phyloP scores from a whole-genome alignment of 208 protist genomes.

The Trypanosoma lewisi region DNA sequence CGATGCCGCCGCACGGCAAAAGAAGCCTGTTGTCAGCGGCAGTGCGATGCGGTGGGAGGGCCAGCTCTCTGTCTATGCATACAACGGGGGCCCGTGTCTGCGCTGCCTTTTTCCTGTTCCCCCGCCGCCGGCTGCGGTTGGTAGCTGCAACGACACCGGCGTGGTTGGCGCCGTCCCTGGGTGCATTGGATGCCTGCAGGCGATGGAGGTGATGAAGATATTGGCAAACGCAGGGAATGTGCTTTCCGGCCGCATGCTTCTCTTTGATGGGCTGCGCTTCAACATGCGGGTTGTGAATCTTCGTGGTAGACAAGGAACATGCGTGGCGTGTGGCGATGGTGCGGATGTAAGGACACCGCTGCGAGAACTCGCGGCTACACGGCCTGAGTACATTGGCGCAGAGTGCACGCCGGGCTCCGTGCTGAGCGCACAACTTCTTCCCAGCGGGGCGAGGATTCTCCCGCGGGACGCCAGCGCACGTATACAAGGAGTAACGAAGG shows the following conservation, averaged over 20 bases:
- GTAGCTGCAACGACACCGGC: conserved; percentile 91
- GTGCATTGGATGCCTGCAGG: conserved; percentile 93
- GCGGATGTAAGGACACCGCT: conserved; percentile 17
- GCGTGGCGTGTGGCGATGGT: conserved; percentile 57
- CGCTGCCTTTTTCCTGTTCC: conserved; percentile 92
- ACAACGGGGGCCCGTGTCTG: conserved; percentile 83
- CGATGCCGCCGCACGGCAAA: conserved; percentile 88
- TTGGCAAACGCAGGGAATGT: conserved; percentile 61
- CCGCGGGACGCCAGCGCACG: conserved; percentile 3
- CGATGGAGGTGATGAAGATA: conserved; percentile 91
- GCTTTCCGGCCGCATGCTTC: conserved; percentile 73
- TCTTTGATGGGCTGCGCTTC: conserved; percentile 82
- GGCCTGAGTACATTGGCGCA: conserved; percentile 56
- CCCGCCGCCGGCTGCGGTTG: conserved; percentile 75
- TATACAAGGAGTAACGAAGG: background rate
- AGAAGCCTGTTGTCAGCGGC: conserved; percentile 92
- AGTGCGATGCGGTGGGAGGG: conserved; percentile 94
- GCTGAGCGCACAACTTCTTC: conserved; percentile 8
- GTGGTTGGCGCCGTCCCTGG: conserved; percentile 93
- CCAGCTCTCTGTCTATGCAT: conserved; percentile 91
- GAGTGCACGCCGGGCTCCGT: conserved; percentile 19
- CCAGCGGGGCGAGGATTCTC: background rate
- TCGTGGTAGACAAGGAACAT: conserved; percentile 46
- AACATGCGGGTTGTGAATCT: conserved; percentile 70
- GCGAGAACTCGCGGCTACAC: conserved; percentile 15